Conservation (phyloP, 768 basidiomycete genomes). For the Lactarius evosmus region DNA sequence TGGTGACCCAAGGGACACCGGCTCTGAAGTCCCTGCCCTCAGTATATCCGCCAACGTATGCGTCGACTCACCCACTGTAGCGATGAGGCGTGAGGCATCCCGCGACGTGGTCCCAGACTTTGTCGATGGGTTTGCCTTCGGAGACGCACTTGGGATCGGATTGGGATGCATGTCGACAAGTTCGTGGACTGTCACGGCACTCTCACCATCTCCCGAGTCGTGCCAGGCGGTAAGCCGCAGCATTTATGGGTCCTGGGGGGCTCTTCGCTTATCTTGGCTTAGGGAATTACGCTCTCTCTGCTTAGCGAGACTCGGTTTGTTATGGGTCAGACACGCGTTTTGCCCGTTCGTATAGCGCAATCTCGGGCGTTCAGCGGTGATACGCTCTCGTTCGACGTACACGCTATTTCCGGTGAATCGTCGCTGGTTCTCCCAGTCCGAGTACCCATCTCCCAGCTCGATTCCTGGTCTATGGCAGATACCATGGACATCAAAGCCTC, state of each 20-base stretch:
- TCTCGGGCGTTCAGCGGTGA: conserved; percentile 37
- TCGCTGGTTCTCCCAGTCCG: conserved; percentile 35
- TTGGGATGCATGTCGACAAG: conserved; percentile 45
- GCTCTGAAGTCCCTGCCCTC: conserved; percentile 47
- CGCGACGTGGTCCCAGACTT: conserved; percentile 66
- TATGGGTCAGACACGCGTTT: conserved; percentile 37
- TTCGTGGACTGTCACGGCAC: conserved; percentile 52
- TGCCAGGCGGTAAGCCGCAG: conserved; percentile 22
- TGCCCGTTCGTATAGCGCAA: conserved; percentile 53
- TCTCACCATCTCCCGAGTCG: conserved; percentile 27
- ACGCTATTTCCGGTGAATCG: conserved; percentile 30
- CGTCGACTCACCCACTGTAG: conserved; percentile 33
- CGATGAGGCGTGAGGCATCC: conserved; percentile 44
- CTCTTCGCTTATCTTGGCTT: conserved; percentile 1
- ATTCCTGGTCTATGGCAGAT: conserved; percentile 38
- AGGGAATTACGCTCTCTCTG: conserved; percentile 15
- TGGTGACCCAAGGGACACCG: conserved; percentile 58
- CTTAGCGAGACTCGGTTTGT: conserved; percentile 7
- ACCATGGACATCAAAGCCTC: conserved; percentile 45
- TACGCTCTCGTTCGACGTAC: conserved; percentile 41
- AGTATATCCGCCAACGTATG: conserved; percentile 48
- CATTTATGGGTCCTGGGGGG: not conserved
- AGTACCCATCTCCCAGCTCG: conserved; percentile 47
- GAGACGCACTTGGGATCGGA: conserved; percentile 63
- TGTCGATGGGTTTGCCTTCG: conserved; percentile 72